These are phyloP conservation scores for Fraxinus cuspidata DNA, from an alignment of 257 asterid species.

Conservation along the genomic window DNA sequence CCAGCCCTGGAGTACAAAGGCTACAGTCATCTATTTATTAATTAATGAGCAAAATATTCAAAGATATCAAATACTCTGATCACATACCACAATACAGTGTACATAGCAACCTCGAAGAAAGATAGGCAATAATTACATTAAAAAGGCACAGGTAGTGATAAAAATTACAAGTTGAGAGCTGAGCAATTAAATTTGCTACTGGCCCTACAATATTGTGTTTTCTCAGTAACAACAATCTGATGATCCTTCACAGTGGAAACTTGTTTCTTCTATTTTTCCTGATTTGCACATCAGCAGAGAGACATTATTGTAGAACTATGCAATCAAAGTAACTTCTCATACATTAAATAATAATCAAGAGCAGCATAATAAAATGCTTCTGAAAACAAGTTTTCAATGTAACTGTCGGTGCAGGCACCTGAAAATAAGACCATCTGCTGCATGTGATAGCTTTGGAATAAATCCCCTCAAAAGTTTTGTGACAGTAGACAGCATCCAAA, in stretches of 20 bases:
- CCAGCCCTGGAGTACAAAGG: conserved; percentile 68
- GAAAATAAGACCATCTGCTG: conserved; percentile 95
- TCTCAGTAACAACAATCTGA: background rate
- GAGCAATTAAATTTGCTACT: background rate
- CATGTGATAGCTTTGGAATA: conserved; percentile 95
- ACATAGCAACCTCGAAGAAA: background rate
- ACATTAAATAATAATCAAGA: no score
- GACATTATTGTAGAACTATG: background rate
- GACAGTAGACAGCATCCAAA: conserved; percentile 95
- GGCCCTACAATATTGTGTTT: background rate
- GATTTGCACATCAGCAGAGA: background rate
- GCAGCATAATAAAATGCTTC: background rate
- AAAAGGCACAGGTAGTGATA: conserved; percentile 9
- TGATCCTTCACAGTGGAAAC: background rate
- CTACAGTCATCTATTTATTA: conserved; percentile 1
- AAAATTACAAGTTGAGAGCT: background rate
- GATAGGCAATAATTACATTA: background rate
- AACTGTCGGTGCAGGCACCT: conserved; percentile 46
- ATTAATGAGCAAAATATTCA: no score
- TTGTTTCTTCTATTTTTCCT: no score
- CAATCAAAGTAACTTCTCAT: background rate
- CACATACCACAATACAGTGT: background rate
- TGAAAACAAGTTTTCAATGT: background rate
- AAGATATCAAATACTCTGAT: background rate
- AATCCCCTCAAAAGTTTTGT: conserved; percentile 79